phyloP scores from a whole-genome alignment of 495 filamentous ascomycete genomes.

The Neurospora cerealis region DNA sequence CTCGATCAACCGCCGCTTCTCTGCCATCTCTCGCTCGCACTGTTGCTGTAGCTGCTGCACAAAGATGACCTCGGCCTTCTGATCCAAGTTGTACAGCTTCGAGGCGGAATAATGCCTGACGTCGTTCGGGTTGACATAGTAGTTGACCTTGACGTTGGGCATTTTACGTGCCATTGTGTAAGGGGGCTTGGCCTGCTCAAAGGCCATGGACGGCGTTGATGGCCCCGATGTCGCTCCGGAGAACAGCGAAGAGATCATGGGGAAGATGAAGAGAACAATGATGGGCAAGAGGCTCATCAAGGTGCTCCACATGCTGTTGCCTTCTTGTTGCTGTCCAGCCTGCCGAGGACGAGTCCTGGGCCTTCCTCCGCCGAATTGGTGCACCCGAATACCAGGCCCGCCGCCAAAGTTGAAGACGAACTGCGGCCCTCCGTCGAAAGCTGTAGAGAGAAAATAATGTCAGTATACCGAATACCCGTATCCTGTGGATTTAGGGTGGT shows the following conservation, averaged over 20 bases:
- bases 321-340: slow-evolving; percentile 45
- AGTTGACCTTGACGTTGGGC: slow-evolving; percentile 58
- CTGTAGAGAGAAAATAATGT: slow-evolving; percentile 12
- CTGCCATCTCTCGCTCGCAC: slow-evolving; percentile 61
- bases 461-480: not conserved
- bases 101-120: slow-evolving; percentile 54
- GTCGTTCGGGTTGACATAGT: slow-evolving; percentile 74
- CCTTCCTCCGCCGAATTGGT: slow-evolving; percentile 67
- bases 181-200: slow-evolving; percentile 55
- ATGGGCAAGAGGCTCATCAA: slow-evolving; percentile 67
- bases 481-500: not conserved
- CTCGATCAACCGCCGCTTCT: slow-evolving; percentile 55
- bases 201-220: slow-evolving; percentile 58
- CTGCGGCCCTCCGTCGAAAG: slow-evolving; percentile 63
- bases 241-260: slow-evolving; percentile 74
- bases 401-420: slow-evolving; percentile 90
- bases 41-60: slow-evolving; percentile 52
- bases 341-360: slow-evolving; percentile 63
- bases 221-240: slow-evolving; percentile 44
- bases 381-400: slow-evolving; percentile 71
- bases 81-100: slow-evolving; percentile 65
- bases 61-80: slow-evolving; percentile 62
- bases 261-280: slow-evolving; percentile 79
- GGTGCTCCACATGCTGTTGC: slow-evolving; percentile 41
- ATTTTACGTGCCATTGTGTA: slow-evolving; percentile 67